Base-by-base conservation (phyloP, 2,329 filamentous ascomycete genomes). In the Teratosphaeria destructans region DNA sequence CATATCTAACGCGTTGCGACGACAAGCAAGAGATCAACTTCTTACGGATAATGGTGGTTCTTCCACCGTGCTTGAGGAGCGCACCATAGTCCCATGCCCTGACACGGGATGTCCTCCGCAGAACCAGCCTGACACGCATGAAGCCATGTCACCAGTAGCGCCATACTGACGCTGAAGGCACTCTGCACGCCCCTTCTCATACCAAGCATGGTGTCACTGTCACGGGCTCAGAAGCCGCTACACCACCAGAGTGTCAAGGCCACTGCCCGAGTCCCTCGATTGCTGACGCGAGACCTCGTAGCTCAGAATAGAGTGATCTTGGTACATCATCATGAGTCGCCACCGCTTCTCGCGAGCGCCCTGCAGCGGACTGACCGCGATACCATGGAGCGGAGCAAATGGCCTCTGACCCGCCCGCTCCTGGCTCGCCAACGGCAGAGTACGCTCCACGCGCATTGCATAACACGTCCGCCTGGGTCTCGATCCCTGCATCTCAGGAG, bases 251-350 rank as follows among this genome's bases (percentile, higher is more conserved):
- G 11, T 29, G 10, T 27, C 57, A 14, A 61, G n/a, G 53, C 59
- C 62, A n/a, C 65, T 60, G 14, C 47, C 65, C 26, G 62, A 60
- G 52, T 64, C 61, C 34, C 56, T 23, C n/a, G 29, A 57, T 23
- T 59, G 62, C 34, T 57, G 58, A 57, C 69, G 74, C 26, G 67
- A 66, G n/a, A 90, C 72, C 71, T 89, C 85, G 74, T 90, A 92
- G 60, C 81, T 85, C 64, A 90, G 68, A 32, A 92, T 80, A 1
- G 82, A 81, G 66, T 89, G 84, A 71, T 90, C 84, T 60, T 81
- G 80, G 70, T 87, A 92, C 70, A 89, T 85, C 72, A 92, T 73
- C 70, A 93, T 81, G 60, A 93, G 65, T 60, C 87, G 77, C 79
- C 86, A 91, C 60, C 82, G 78, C 63, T 77, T 76, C 61, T 76